These are phyloP conservation scores for Penicillium griseofulvum DNA, from an alignment of 2,329 filamentous ascomycete genomes.

Conservation along the genomic window DNA sequence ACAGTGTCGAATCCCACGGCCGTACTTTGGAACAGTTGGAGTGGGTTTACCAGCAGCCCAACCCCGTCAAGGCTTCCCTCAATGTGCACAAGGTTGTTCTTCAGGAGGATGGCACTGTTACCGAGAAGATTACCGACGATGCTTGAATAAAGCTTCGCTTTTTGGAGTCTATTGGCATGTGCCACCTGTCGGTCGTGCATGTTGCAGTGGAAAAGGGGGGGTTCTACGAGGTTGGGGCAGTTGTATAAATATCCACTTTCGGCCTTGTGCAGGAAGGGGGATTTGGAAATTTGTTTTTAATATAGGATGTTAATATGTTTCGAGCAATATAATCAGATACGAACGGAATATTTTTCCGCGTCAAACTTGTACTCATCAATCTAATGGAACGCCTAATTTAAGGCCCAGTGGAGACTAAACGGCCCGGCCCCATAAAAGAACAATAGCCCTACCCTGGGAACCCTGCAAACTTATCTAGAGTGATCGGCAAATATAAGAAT, in stretches of 20 bases:
- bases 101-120: slow-evolving; percentile 46
- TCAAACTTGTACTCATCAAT: not conserved
- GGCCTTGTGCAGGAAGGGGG: not conserved
- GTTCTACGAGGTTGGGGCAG: not conserved
- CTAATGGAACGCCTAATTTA: not conserved
- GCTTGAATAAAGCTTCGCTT: slow-evolving; percentile 1
- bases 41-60: slow-evolving; percentile 52
- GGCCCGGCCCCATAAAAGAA: not conserved
- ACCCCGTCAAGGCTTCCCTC: slow-evolving; percentile 52
- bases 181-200: not conserved
- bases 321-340: not conserved
- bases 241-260: not conserved
- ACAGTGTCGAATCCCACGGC: slow-evolving; percentile 51
- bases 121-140: slow-evolving; percentile 43
- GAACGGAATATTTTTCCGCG: not conserved
- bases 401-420: not conserved
- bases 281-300: not conserved
- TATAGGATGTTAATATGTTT: not conserved
- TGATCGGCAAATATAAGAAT: too few relatives aligned
- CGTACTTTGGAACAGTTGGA: slow-evolving; percentile 52
- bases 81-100: slow-evolving; percentile 50
- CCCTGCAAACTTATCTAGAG: too few relatives aligned
- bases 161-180: not conserved
- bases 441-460: not conserved
- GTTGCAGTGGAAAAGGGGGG: not conserved